A percentile compares a stretch with the other conserved stretches of the same genome.
Evolutionary conservation across 2,329 filamentous ascomycete species (phyloP).

Genomic region (Aphanoascus verrucosus): DNA sequence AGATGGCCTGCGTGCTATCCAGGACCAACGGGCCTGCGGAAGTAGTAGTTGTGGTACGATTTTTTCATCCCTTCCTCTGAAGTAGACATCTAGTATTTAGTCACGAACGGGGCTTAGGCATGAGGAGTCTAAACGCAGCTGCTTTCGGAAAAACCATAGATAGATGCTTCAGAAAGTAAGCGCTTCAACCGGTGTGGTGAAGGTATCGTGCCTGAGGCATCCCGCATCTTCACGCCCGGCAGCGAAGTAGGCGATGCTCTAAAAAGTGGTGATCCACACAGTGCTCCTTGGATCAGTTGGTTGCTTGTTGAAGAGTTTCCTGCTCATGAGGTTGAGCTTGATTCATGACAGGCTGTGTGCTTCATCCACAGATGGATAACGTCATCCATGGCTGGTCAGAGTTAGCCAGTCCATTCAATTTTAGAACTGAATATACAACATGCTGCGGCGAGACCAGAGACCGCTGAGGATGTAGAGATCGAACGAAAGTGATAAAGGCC

Average conservation of each 20-base stretch:
- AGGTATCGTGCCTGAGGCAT: no score
- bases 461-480: neutral
- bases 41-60: no score
- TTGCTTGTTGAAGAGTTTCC: neutral
- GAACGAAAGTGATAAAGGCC: neutral
- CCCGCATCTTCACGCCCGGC: no score
- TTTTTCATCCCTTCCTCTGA: no score
- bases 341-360: neutral
- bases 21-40: no score
- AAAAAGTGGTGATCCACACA: neutral
- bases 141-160: neutral
- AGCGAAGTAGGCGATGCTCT: neutral
- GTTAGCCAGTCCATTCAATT: neutral
- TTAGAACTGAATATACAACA: neutral
- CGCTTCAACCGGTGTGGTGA: no score
- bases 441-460: neutral
- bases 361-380: conserved; percentile 2
- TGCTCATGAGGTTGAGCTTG: neutral
- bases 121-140: no score
- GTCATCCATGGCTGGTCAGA: neutral
- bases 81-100: no score
- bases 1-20: no score
- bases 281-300: neutral
- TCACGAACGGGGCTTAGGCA: no score
- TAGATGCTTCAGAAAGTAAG: neutral